Evolutionary conservation across 768 basidiomycete genomes (phyloP).

Genomic region (Rhodotorula diobovata): DNA sequence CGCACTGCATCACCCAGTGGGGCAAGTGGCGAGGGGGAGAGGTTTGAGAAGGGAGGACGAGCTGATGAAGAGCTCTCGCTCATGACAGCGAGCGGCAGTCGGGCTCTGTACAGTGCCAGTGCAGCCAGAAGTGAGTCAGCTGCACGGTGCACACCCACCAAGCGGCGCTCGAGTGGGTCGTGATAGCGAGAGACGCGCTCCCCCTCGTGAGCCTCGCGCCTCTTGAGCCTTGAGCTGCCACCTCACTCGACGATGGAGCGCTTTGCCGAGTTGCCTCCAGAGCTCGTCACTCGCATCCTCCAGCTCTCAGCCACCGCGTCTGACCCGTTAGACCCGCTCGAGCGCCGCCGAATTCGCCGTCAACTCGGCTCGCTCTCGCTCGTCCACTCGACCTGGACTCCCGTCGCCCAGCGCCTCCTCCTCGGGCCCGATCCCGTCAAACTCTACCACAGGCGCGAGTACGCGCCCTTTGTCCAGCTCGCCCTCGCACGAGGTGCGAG

Average conservation of each 20-base stretch:
- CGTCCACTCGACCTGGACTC: constrained; percentile 7
- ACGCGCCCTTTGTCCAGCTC: background rate
- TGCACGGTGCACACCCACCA: too few relatives aligned
- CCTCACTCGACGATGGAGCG: background rate
- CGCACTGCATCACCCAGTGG: too few relatives aligned
- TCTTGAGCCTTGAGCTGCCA: too few relatives aligned
- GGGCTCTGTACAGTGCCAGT: too few relatives aligned
- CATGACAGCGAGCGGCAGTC: too few relatives aligned
- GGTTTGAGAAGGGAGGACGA: too few relatives aligned
- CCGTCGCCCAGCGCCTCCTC: background rate
- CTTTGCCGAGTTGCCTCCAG: background rate
- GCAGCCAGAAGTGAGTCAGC: too few relatives aligned
- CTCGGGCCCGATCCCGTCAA: background rate
- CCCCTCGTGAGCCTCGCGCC: too few relatives aligned
- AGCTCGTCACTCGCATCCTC: constrained; percentile 7
- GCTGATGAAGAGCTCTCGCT: too few relatives aligned
- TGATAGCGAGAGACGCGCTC: too few relatives aligned
- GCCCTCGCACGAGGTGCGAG: background rate
- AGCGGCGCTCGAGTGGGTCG: too few relatives aligned
- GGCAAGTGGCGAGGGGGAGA: too few relatives aligned
- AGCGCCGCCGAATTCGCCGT: background rate
- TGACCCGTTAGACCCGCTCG: background rate
- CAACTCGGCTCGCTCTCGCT: background rate
- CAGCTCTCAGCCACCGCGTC: background rate
- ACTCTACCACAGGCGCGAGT: background rate